Percentiles rank a stretch among this genome's conserved stretches.
Evolutionary conservation across 1,284 basidiomycete species (phyloP).

Genomic region (Takashimella tepidaria): DNA sequence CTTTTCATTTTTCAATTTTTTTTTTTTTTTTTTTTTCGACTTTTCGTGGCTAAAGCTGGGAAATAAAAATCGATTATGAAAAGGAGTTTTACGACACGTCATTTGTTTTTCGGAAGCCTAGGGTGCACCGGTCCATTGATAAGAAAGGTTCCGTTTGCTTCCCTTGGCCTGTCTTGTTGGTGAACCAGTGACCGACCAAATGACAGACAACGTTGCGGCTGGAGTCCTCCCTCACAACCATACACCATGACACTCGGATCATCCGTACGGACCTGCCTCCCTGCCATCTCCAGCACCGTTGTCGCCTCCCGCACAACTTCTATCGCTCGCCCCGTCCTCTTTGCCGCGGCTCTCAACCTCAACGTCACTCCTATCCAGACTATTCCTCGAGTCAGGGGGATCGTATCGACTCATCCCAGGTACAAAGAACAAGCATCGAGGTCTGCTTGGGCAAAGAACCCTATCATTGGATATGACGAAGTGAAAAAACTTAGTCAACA

Average conservation of each 20-base stretch:
- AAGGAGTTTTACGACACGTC: too few species aligned
- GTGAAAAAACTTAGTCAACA: conserved; percentile 75
- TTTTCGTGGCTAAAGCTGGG: too few species aligned
- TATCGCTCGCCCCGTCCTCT: background rate
- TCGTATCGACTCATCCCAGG: conserved; percentile 1
- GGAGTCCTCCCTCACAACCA: too few species aligned
- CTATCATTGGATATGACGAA: conserved; percentile 70
- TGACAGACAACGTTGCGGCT: too few species aligned
- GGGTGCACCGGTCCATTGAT: too few species aligned
- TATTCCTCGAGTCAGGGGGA: background rate
- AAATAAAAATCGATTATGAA: too few species aligned
- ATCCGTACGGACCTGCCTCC: background rate
- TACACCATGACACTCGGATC: conserved; percentile 1
- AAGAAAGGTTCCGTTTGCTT: too few species aligned
- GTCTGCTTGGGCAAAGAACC: conserved; percentile 40
- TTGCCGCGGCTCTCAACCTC: background rate
- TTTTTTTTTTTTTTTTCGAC: too few species aligned
- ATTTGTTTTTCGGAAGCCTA: too few species aligned
- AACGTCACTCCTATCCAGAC: background rate
- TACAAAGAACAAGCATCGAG: background rate
- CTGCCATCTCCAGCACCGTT: background rate
- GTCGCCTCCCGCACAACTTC: background rate
- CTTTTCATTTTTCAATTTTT: too few species aligned
- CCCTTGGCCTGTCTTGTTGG: too few species aligned
- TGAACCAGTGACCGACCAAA: too few species aligned